Percentiles rank a stretch among this genome's conserved stretches.
Conservation (phyloP, 1,284 basidiomycete genomes). For the Quambalaria eucalypti region DNA sequence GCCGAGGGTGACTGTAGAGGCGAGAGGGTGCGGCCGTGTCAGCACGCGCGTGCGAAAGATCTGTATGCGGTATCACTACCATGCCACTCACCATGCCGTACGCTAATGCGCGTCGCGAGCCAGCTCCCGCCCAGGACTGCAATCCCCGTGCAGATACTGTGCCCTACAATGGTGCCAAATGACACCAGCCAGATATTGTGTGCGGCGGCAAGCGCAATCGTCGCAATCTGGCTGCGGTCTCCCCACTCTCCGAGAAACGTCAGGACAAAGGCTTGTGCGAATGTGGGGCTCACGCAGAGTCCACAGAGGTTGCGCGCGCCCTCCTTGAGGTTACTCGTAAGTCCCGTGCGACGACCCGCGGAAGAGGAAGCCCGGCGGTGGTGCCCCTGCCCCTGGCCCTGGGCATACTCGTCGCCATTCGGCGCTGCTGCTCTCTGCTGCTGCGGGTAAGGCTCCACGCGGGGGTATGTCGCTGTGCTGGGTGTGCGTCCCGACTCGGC, state of each 20-base stretch:
- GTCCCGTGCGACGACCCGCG: background rate
- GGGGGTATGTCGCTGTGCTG: background rate
- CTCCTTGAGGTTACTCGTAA: constrained; percentile 50
- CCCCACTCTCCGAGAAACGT: constrained; percentile 99
- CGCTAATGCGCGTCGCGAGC: constrained; percentile 83
- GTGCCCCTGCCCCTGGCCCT: background rate
- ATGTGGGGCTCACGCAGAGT: constrained; percentile 78
- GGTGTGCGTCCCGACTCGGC: constrained; percentile 8
- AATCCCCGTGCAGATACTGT: constrained; percentile 74
- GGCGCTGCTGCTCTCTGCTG: background rate
- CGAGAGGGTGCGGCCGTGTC: background rate
- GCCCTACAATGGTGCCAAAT: constrained; percentile 79
- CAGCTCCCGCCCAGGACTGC: constrained; percentile 85
- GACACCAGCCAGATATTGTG: constrained; percentile 72
- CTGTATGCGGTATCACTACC: background rate
- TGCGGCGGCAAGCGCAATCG: constrained; percentile 88
- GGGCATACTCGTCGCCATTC: background rate
- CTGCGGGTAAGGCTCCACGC: constrained; percentile 2
- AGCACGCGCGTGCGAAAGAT: background rate
- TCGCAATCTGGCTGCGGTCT: constrained; percentile 92
- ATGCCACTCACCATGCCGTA: constrained; percentile 70
- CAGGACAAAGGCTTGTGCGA: constrained; percentile 86
- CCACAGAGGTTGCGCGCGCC: constrained; percentile 72
- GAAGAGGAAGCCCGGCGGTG: background rate
- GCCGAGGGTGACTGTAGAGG: constrained; percentile 64